Conservation (phyloP, 306 rosid genomes). For the Alnus rubra region DNA sequence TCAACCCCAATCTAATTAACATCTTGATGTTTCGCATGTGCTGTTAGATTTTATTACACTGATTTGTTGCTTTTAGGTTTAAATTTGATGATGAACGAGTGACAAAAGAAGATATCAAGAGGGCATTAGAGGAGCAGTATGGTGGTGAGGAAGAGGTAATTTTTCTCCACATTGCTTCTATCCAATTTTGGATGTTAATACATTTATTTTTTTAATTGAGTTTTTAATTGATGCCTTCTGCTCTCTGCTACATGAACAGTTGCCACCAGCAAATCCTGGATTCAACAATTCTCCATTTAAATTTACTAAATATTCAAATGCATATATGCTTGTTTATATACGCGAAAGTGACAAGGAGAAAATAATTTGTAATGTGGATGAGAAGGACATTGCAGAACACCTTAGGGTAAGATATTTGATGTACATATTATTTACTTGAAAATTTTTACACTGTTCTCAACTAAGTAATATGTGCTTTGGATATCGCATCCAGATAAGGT, state of each 20-base stretch:
- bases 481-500: conserved; percentile 56
- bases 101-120: conserved; percentile 80
- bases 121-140: conserved; percentile 93
- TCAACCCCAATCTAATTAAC: neutral
- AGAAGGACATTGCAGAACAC: conserved; percentile 87
- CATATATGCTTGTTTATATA: conserved; percentile 94
- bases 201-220: neutral
- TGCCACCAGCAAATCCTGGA: conserved; percentile 85
- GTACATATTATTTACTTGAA: neutral
- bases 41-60: neutral
- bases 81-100: conserved; percentile 95
- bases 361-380: conserved; percentile 82
- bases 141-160: conserved; percentile 96
- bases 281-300: conserved; percentile 84
- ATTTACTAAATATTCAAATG: conserved; percentile 88
- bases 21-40: neutral
- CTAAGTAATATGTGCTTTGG: conserved; percentile 4
- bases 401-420: conserved; percentile 58
- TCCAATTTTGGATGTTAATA: neutral
- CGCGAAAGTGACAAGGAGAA: conserved; percentile 89
- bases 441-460: neutral
- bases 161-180: conserved; percentile 1
- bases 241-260: conserved; percentile 44
- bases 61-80: conserved; percentile 46
- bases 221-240: conserved; percentile 17